These are phyloP conservation scores for Xenoacremonium recifei DNA, from an alignment of 2,329 filamentous ascomycete genomes.

Conservation along the genomic window DNA sequence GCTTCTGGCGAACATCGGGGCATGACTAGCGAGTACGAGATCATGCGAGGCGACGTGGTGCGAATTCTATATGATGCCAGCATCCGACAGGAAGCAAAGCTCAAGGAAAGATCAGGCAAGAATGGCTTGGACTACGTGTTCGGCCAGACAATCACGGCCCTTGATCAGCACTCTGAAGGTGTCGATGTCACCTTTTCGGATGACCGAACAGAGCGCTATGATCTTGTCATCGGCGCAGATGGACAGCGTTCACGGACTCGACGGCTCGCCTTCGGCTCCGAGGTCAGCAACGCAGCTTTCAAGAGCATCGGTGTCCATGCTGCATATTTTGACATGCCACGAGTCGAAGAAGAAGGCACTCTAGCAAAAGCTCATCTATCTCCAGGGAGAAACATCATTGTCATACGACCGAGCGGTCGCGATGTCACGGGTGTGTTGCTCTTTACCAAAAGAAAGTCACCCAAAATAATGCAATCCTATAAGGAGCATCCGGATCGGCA, in stretches of 20 bases:
- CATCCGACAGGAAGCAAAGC: not conserved
- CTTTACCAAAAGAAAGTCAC: not conserved
- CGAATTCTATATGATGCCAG: conserved; percentile 38
- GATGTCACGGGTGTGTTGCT: not conserved
- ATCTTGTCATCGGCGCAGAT: conserved; percentile 55
- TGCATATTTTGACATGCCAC: not conserved
- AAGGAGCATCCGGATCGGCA: not conserved
- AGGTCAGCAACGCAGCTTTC: not conserved
- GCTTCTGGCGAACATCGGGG: conserved; percentile 18
- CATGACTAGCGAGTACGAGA: conserved; percentile 51
- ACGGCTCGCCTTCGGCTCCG: not conserved
- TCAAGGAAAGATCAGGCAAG: not conserved
- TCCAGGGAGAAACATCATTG: not conserved
- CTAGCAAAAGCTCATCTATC: not conserved
- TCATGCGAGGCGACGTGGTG: conserved; percentile 53
- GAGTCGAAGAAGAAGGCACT: not conserved
- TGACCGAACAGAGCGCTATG: conserved; percentile 40
- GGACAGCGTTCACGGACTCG: conserved; percentile 34
- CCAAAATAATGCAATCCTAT: not conserved
- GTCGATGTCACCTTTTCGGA: conserved; percentile 41
- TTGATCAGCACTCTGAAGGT: conserved; percentile 28
- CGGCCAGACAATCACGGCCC: not conserved
- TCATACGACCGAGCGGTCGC: not conserved
- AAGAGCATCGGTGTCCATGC: not conserved
- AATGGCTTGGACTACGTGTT: not conserved